A percentile compares a stretch with the other conserved stretches of the same genome.
Evolutionary conservation across 1,284 basidiomycete species (phyloP).

Genomic region (Austroboletus olivaceoglutinosus): DNA sequence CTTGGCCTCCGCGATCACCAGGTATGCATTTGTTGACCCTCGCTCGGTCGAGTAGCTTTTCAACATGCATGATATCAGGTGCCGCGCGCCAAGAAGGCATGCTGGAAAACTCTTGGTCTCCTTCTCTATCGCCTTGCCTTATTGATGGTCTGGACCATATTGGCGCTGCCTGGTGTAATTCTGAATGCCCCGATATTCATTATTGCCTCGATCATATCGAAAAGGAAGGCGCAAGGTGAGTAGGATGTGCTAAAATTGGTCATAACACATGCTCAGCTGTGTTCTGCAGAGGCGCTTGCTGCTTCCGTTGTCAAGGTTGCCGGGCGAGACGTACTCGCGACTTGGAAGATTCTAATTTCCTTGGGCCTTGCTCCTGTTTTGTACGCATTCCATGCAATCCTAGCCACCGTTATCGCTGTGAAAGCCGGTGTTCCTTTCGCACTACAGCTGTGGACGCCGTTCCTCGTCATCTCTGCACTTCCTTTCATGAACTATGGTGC

Average conservation of each 20-base stretch:
- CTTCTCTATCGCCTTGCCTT: constrained; percentile 84
- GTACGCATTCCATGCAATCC: constrained; percentile 80
- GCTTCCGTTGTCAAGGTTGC: constrained; percentile 96
- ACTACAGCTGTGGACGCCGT: constrained; percentile 77
- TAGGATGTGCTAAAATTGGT: constrained; percentile 4
- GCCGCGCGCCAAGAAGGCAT: constrained; percentile 76
- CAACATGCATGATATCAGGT: constrained; percentile 46
- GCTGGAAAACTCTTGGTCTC: constrained; percentile 87
- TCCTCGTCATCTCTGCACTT: constrained; percentile 73
- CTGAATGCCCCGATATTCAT: constrained; percentile 96
- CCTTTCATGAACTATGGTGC: constrained; percentile 94
- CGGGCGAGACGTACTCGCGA: constrained; percentile 92
- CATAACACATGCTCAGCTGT: constrained; percentile 5
- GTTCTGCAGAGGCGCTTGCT: constrained; percentile 82
- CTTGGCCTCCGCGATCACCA: constrained; percentile 98
- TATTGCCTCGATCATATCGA: constrained; percentile 84
- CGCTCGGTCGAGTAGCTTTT: neutral
- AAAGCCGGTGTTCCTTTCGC: constrained; percentile 62
- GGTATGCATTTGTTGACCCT: constrained; percentile 44
- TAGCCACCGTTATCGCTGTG: constrained; percentile 77
- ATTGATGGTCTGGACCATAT: constrained; percentile 79
- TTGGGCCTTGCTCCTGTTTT: constrained; percentile 87
- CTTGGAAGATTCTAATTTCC: constrained; percentile 98
- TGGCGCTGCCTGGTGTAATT: constrained; percentile 94
- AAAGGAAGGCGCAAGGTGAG: constrained; percentile 87